Conservation (phyloP, 306 rosid genomes). For the Senna siamea region DNA sequence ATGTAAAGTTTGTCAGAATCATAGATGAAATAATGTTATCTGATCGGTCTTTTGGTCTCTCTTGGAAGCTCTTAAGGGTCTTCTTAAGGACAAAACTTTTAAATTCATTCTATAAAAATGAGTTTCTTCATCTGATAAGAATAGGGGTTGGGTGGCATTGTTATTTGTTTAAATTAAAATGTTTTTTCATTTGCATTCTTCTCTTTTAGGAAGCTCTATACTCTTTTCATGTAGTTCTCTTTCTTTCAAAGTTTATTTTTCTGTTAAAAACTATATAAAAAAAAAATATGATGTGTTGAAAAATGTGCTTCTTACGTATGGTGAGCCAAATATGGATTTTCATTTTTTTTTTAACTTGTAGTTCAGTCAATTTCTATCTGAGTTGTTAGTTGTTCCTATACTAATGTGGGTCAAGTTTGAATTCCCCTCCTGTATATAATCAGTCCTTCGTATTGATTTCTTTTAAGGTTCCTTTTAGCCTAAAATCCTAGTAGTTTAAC, state of each 20-base stretch:
- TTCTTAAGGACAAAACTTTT: background rate
- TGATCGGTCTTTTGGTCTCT: background rate
- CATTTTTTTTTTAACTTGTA: background rate
- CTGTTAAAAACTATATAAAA: background rate
- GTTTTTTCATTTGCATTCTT: background rate
- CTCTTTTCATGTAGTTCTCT: background rate
- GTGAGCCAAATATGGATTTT: slow-evolving; percentile 22
- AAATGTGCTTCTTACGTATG: background rate
- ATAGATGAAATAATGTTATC: slow-evolving; percentile 7
- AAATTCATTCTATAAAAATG: background rate
- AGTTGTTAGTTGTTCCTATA: slow-evolving; percentile 5
- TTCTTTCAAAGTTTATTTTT: background rate
- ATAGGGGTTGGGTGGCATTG: background rate
- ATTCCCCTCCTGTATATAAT: background rate
- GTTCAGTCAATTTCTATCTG: background rate
- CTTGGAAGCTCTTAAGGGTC: background rate
- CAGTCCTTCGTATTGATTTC: slow-evolving; percentile 2
- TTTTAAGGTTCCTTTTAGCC: background rate
- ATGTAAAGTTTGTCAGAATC: slow-evolving; percentile 20
- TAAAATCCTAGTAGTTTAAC: background rate
- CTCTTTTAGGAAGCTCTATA: background rate
- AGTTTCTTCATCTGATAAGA: too few species aligned
- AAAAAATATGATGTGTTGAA: background rate
- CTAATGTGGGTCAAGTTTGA: slow-evolving; percentile 3
- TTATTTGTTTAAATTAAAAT: background rate